phyloP scores from a whole-genome alignment of 176 grass and related monocot species.

The Aegilops speltoides region DNA sequence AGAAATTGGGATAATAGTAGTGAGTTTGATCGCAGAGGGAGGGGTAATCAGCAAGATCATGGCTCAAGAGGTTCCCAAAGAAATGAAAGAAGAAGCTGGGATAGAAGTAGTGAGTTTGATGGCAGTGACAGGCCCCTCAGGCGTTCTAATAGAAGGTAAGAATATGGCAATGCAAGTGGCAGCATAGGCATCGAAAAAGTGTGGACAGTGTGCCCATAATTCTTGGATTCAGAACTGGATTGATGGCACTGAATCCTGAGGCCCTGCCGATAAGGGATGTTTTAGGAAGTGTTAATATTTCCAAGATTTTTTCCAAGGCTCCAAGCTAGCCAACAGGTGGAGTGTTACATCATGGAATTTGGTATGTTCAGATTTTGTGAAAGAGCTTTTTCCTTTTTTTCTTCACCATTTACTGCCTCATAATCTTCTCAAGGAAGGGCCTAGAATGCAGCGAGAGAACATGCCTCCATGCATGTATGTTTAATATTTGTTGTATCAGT shows the following conservation, averaged over 20 bases:
- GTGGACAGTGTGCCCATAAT: not conserved
- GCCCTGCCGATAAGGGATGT: not conserved
- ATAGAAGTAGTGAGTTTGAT: constrained; percentile 32
- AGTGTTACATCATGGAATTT: not conserved
- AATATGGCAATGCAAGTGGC: not conserved
- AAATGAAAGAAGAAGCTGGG: constrained; percentile 37
- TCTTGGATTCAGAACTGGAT: not conserved
- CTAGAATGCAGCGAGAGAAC: not conserved
- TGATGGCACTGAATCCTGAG: not conserved
- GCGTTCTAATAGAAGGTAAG: constrained; percentile 34
- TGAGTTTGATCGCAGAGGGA: constrained; percentile 20
- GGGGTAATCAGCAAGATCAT: constrained; percentile 26
- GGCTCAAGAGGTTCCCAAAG: constrained; percentile 51
- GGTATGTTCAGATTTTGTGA: constrained; percentile 14
- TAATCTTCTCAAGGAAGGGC: not conserved
- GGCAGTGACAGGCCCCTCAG: constrained; percentile 14
- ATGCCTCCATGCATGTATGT: not conserved
- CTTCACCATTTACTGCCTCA: not conserved
- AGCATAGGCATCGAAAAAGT: not conserved
- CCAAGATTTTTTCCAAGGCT: not conserved
- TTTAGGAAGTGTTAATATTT: constrained; percentile 3
- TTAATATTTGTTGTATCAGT: constrained; percentile 15
- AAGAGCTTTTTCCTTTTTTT: not conserved
- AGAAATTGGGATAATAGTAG: constrained; percentile 28
- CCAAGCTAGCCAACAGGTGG: not conserved